These are phyloP conservation scores for Scedosporium apiospermum DNA, from an alignment of 2,329 filamentous ascomycete genomes.

Conservation along the genomic window DNA sequence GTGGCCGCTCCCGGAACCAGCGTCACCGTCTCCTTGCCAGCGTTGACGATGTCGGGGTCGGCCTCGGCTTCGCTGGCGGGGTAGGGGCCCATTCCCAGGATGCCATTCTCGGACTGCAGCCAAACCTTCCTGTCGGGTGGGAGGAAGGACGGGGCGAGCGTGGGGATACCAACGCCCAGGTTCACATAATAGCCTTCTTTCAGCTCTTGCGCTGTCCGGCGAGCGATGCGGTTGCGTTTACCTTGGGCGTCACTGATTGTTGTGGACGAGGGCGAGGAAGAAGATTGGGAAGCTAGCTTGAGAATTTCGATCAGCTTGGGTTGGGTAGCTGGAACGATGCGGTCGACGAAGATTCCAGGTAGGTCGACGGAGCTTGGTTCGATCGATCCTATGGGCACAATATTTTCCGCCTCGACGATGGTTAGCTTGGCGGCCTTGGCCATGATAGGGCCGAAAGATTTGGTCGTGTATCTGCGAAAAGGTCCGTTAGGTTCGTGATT, in stretches of 20 bases:
- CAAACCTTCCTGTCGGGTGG: conserved; percentile 62
- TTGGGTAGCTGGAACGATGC: conserved; percentile 65
- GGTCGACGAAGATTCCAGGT: conserved; percentile 74
- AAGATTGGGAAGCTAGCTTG: conserved; percentile 29
- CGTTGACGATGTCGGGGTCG: conserved; percentile 69
- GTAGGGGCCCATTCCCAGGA: conserved; percentile 75
- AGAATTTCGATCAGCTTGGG: conserved; percentile 64
- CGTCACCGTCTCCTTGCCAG: conserved; percentile 81
- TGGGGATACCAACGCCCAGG: conserved; percentile 73
- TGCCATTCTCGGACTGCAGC: conserved; percentile 80
- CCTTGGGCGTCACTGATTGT: conserved; percentile 36
- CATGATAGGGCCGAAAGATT: conserved; percentile 67
- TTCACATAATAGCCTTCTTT: conserved; percentile 76
- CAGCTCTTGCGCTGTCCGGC: conserved; percentile 69
- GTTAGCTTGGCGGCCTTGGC: conserved; percentile 70
- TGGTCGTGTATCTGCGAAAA: conserved; percentile 52
- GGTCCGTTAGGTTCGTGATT: background rate
- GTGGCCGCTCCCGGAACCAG: conserved; percentile 65
- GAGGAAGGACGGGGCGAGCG: conserved; percentile 70
- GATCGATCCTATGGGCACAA: conserved; percentile 66
- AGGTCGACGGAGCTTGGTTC: conserved; percentile 67
- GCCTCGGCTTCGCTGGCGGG: conserved; percentile 64
- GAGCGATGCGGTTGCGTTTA: conserved; percentile 63
- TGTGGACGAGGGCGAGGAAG: conserved; percentile 24
- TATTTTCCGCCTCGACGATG: conserved; percentile 79